Evolutionary conservation across 768 basidiomycete genomes (phyloP).

Genomic region (Rhizopogon salebrosus): DNA sequence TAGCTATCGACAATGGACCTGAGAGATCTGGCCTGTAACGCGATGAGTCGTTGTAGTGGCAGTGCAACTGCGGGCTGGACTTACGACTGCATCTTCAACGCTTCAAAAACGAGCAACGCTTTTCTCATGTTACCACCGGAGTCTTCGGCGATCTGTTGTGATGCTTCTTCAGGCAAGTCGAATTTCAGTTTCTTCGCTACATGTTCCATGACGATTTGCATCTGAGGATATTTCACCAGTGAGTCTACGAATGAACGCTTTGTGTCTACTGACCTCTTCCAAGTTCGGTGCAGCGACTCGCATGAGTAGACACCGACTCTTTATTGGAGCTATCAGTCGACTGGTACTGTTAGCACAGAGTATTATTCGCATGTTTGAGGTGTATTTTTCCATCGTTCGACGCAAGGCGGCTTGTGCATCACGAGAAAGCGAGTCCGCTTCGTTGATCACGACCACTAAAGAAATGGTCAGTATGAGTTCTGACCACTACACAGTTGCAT

Average conservation of each 20-base stretch:
- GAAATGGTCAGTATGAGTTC: neutral
- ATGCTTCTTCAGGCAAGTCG: slow-evolving; percentile 72
- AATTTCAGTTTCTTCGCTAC: slow-evolving; percentile 81
- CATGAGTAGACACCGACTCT: slow-evolving; percentile 89
- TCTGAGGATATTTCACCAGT: slow-evolving; percentile 41
- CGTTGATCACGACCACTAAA: slow-evolving; percentile 95
- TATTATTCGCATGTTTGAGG: slow-evolving; percentile 95
- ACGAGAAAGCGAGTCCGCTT: slow-evolving; percentile 90
- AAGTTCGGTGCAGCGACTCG: slow-evolving; percentile 84
- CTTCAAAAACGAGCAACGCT: slow-evolving; percentile 90
- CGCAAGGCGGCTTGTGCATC: slow-evolving; percentile 97
- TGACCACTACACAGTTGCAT: neutral
- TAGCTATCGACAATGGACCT: slow-evolving; percentile 76
- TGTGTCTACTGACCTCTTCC: slow-evolving; percentile 55
- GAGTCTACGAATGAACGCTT: neutral
- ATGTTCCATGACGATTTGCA: slow-evolving; percentile 69
- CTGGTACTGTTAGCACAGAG: slow-evolving; percentile 94
- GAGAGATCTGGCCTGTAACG: slow-evolving; percentile 69
- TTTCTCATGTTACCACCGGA: slow-evolving; percentile 90
- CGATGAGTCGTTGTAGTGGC: neutral
- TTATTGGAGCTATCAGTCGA: slow-evolving; percentile 94
- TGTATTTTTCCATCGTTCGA: slow-evolving; percentile 99
- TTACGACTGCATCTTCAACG: slow-evolving; percentile 94
- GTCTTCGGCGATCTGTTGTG: slow-evolving; percentile 71
- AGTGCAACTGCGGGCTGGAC: slow-evolving; percentile 19